phyloP scores from a whole-genome alignment of 345 rosid species.

The Gossypium sturtianum region DNA sequence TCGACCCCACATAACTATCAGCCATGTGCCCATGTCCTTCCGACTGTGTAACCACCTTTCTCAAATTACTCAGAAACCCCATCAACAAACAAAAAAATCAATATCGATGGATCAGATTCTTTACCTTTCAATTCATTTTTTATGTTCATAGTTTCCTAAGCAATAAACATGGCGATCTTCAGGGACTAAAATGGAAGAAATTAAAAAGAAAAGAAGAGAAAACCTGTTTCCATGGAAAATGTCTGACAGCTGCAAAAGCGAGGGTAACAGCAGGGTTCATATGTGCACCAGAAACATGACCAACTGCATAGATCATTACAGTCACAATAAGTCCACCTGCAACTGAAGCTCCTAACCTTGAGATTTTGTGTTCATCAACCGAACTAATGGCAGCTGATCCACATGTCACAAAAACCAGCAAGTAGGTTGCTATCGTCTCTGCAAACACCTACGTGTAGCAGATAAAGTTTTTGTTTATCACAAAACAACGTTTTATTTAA shows the following conservation, averaged over 20 bases:
- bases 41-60: neutral
- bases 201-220: neutral
- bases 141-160: neutral
- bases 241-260: slow-evolving; percentile 46
- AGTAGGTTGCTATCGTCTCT: slow-evolving; percentile 47
- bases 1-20: slow-evolving; percentile 2
- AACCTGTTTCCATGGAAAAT: slow-evolving; percentile 63
- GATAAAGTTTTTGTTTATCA: neutral
- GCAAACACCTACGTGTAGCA: slow-evolving; percentile 38
- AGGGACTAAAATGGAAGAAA: neutral
- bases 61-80: neutral
- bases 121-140: neutral
- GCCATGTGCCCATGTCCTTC: neutral
- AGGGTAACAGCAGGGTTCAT: slow-evolving; percentile 72
- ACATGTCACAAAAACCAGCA: slow-evolving; percentile 58
- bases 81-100: neutral
- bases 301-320: slow-evolving; percentile 65
- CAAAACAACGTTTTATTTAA: neutral
- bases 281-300: slow-evolving; percentile 73
- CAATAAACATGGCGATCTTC: neutral
- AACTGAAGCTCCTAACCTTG: slow-evolving; percentile 49
- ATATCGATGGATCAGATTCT: neutral
- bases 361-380: slow-evolving; percentile 27
- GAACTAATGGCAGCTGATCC: slow-evolving; percentile 41
- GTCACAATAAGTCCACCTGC: slow-evolving; percentile 65